These are phyloP conservation scores for Zasmidium citrigriseum DNA, from an alignment of 2,329 filamentous ascomycete species.

Conservation along the genomic window DNA sequence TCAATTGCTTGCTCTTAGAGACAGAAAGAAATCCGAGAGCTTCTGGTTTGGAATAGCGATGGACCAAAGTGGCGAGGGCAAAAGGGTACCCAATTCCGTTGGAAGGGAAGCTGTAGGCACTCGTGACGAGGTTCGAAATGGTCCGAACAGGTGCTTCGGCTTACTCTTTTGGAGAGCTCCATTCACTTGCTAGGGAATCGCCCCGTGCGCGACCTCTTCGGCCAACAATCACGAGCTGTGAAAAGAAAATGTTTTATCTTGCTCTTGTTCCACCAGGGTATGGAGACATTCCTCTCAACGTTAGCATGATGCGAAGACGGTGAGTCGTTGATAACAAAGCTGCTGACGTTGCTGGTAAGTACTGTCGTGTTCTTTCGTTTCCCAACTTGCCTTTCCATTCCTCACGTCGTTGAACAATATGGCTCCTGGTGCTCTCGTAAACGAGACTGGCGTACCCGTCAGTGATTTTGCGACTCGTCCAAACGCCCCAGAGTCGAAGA, in stretches of 20 bases:
- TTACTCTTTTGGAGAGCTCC: background rate
- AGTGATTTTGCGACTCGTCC: slow-evolving; percentile 25
- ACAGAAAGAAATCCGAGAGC: background rate
- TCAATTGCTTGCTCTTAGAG: slow-evolving; percentile 3
- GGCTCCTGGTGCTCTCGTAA: slow-evolving; percentile 26
- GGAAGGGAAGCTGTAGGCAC: background rate
- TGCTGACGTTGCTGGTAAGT: background rate
- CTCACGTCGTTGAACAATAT: slow-evolving; percentile 7
- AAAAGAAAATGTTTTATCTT: too few species aligned
- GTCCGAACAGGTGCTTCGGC: background rate
- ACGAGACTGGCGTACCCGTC: too few species aligned
- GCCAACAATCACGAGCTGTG: slow-evolving; percentile 2
- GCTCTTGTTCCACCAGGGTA: too few species aligned
- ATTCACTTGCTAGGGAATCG: background rate
- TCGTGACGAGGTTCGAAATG: slow-evolving; percentile 5
- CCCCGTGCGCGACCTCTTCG: background rate
- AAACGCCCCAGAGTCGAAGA: slow-evolving; percentile 25
- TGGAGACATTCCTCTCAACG: background rate
- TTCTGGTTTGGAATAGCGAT: background rate
- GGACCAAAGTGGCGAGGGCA: background rate
- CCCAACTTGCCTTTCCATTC: background rate
- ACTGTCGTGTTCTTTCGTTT: background rate
- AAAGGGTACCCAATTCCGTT: background rate
- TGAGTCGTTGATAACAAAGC: background rate
- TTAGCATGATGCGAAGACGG: background rate